Base-by-base conservation (phyloP, 2,329 filamentous ascomycete species). In the Venturia asperata region DNA sequence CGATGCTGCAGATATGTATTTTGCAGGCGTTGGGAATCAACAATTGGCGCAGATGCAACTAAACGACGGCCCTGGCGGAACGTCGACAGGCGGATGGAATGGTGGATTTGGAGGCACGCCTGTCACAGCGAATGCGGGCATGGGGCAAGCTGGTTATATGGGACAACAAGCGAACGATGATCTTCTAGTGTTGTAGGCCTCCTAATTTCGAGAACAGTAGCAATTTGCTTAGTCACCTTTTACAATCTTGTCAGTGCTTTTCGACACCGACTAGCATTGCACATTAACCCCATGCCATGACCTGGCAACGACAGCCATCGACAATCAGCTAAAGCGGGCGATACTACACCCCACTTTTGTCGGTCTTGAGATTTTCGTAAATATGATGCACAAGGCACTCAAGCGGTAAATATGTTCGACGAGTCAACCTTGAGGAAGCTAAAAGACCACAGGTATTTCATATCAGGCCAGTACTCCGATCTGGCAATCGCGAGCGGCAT, bases 1-100 rank as follows among this genome's bases (percentile, higher is more conserved):
- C 10, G 66, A 67, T 43, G 66, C 65, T 15, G 66, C 66, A 34
- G 66, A 67, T 21, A 60, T 67, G 45, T 67, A 67, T 49, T 67
- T 67, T 52, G 27, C 65, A 6, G 66, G 62, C 15, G 21, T 63
- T 17, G 62, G 43, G n/a, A 63, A 63, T 52, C 61, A 64, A 37
- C 60, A 64, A 34, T n/a, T 66, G 34, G 60, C 64, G 60, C 30
- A 45, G 37, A 65, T 66, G 64, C 60, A 60, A 27, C 27, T 66
- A 15, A 58, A 58, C 7, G 52, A 58, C 24, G 52, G 30, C 34
- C 52, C 52, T 27, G 49, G 34, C 17, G 45, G 52, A n/a, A 61
- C 56, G 21, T 43, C 63, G 19, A 37, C 63, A 49, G 45, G 63
- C 34, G 45, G 55, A 37, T 58, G 52, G 52, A 27, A 58, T 30